These are phyloP conservation scores for Penicillium desertorum DNA, from an alignment of 495 filamentous ascomycete genomes.

Conservation along the genomic window DNA sequence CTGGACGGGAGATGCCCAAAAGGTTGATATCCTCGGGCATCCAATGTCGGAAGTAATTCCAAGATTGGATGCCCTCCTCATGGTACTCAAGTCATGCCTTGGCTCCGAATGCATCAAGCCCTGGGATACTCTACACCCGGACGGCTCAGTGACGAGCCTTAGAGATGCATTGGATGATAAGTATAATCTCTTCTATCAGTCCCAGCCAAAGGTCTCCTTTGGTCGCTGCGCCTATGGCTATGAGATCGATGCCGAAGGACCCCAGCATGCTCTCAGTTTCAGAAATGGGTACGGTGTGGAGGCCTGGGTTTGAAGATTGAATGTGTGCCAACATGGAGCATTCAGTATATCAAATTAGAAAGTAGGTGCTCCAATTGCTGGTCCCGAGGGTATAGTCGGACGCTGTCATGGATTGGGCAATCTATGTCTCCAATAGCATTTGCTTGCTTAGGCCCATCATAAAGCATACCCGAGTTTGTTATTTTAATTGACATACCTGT, in stretches of 20 bases:
- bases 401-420: too few relatives aligned
- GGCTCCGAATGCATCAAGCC: conserved; percentile 54
- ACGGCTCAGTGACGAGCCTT: conserved; percentile 38
- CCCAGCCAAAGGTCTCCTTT: conserved; percentile 53
- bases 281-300: too few relatives aligned
- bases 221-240: conserved; percentile 60
- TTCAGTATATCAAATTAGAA: too few relatives aligned
- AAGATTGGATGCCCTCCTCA: conserved; percentile 58
- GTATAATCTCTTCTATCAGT: conserved; percentile 59
- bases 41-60: conserved; percentile 1
- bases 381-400: too few relatives aligned
- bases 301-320: too few relatives aligned
- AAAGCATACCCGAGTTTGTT: too few relatives aligned
- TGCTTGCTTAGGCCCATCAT: too few relatives aligned
- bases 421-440: too few relatives aligned
- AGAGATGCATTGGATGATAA: conserved; percentile 44
- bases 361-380: too few relatives aligned
- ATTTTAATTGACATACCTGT: too few relatives aligned
- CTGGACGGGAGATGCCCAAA: conserved; percentile 28
- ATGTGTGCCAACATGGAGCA: too few relatives aligned
- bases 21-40: too few relatives aligned
- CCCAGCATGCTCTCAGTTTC: conserved; percentile 32
- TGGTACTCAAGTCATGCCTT: conserved; percentile 66
- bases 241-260: conserved; percentile 59
- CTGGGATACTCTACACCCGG: conserved; percentile 59